Conservation (phyloP, 2,329 filamentous ascomycete species). For the Colletotrichum truncatum region DNA sequence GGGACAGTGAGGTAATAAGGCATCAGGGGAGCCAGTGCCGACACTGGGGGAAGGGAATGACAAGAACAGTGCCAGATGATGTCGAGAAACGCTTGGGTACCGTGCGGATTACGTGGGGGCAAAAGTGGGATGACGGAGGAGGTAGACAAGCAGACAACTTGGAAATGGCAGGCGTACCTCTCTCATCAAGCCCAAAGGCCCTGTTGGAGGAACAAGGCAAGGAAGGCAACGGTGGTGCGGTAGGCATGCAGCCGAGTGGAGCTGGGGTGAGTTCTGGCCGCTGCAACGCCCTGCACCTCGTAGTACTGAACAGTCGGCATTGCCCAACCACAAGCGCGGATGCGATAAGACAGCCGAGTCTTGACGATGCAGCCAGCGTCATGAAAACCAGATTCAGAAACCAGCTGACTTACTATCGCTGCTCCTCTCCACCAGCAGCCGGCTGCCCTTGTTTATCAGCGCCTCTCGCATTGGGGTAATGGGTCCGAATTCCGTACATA, state of each 20-base stretch:
- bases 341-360: slow-evolving; percentile 24
- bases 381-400: slow-evolving; percentile 4
- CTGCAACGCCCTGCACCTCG: slow-evolving; percentile 20
- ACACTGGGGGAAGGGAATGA: not conserved
- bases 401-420: slow-evolving; percentile 8
- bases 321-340: slow-evolving; percentile 22
- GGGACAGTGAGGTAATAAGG: too few species aligned
- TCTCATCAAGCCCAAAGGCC: too few species aligned
- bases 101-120: not conserved
- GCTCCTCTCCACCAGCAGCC: not conserved
- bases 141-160: not conserved
- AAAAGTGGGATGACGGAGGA: not conserved
- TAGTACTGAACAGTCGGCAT: slow-evolving; percentile 8
- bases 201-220: not conserved
- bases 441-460: too few species aligned
- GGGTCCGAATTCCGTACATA: too few species aligned
- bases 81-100: not conserved
- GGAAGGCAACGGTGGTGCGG: not conserved
- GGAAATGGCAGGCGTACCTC: too few species aligned
- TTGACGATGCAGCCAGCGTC: slow-evolving; percentile 27
- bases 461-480: too few species aligned
- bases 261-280: slow-evolving; percentile 20
- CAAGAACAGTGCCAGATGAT: not conserved
- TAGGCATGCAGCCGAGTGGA: not conserved
- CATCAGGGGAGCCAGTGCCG: too few species aligned